Evolutionary conservation across 2,329 filamentous ascomycete genomes (phyloP).

Genomic region (Aspergillus novoparasiticus): DNA sequence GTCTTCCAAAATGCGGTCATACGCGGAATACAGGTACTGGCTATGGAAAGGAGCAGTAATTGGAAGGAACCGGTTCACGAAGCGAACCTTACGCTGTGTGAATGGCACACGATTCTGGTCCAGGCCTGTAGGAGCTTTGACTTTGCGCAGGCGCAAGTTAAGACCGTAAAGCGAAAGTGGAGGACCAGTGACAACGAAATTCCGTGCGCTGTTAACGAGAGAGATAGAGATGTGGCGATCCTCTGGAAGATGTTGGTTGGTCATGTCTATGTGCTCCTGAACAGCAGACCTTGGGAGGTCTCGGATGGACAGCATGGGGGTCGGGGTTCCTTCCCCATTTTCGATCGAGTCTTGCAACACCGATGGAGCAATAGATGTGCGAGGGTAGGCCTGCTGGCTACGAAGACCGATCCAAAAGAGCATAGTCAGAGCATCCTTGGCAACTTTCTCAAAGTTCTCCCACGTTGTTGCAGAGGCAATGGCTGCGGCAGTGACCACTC

Average conservation of each 20-base stretch:
- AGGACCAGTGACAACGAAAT: slow-evolving; percentile 94
- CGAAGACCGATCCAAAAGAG: slow-evolving; percentile 98
- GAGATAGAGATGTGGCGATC: slow-evolving; percentile 95
- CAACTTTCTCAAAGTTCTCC: slow-evolving; percentile 84
- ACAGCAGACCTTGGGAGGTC: slow-evolving; percentile 86
- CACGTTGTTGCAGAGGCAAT: slow-evolving; percentile 89
- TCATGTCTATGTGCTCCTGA: slow-evolving; percentile 94
- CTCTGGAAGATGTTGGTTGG: slow-evolving; percentile 90
- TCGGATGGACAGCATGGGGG: slow-evolving; percentile 96
- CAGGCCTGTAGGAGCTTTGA: slow-evolving; percentile 95
- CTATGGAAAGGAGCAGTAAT: slow-evolving; percentile 99
- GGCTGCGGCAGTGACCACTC: slow-evolving; percentile 88
- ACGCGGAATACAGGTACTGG: slow-evolving; percentile 83
- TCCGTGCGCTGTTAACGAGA: slow-evolving; percentile 92
- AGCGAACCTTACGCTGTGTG: slow-evolving; percentile 94
- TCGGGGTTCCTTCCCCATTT: slow-evolving; percentile 91
- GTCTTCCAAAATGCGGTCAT: slow-evolving; percentile 81
- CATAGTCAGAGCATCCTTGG: slow-evolving; percentile 80
- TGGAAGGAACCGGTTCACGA: slow-evolving; percentile 93
- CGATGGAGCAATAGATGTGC: slow-evolving; percentile 87
- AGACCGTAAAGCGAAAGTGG: slow-evolving; percentile 95
- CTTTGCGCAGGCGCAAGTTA: slow-evolving; percentile 91
- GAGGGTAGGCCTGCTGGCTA: slow-evolving; percentile 95
- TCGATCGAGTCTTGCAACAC: slow-evolving; percentile 92
- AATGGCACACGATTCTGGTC: slow-evolving; percentile 94